Evolutionary conservation across 768 basidiomycete genomes (phyloP).

Genomic region (Boletus insuetus): DNA sequence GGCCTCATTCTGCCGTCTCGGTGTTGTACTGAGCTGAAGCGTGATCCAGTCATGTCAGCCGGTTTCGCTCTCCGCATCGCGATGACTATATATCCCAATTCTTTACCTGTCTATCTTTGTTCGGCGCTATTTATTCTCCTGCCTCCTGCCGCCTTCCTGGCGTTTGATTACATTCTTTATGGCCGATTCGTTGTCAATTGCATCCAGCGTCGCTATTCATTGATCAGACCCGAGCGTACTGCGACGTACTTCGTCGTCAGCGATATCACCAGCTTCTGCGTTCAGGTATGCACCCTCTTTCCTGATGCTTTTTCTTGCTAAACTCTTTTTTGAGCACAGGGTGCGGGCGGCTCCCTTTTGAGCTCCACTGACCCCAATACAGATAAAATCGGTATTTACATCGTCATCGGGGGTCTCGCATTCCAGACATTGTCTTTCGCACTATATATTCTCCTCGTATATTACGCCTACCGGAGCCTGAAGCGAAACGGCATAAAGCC

Average conservation of each 20-base stretch:
- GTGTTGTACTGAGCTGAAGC: not conserved
- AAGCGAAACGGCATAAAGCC: constrained; percentile 1
- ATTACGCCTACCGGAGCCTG: constrained; percentile 11
- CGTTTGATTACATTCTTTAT: constrained; percentile 35
- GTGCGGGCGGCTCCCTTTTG: constrained; percentile 21
- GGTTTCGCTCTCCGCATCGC: constrained; percentile 23
- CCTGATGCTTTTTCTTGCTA: not conserved
- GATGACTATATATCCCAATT: constrained; percentile 20
- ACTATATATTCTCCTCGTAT: constrained; percentile 18
- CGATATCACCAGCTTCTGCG: constrained; percentile 25
- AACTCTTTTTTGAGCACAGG: constrained; percentile 6
- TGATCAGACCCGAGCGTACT: constrained; percentile 25
- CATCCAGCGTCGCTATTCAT: constrained; percentile 17
- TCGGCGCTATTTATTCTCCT: constrained; percentile 23
- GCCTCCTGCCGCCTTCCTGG: constrained; percentile 29
- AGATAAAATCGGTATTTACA: constrained; percentile 4
- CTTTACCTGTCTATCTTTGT: constrained; percentile 14
- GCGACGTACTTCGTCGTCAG: constrained; percentile 26
- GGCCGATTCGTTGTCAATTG: constrained; percentile 25
- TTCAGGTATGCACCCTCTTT: constrained; percentile 23
- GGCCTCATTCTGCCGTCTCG: not conserved
- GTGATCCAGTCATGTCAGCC: constrained; percentile 16
- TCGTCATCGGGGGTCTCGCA: constrained; percentile 27
- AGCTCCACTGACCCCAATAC: constrained; percentile 4
- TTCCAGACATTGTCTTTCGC: constrained; percentile 27